Evolutionary conservation across 345 rosid species (phyloP), one percentile per base, ranked within the genome.

Genomic region (Arabidopsis suecica): DNA sequence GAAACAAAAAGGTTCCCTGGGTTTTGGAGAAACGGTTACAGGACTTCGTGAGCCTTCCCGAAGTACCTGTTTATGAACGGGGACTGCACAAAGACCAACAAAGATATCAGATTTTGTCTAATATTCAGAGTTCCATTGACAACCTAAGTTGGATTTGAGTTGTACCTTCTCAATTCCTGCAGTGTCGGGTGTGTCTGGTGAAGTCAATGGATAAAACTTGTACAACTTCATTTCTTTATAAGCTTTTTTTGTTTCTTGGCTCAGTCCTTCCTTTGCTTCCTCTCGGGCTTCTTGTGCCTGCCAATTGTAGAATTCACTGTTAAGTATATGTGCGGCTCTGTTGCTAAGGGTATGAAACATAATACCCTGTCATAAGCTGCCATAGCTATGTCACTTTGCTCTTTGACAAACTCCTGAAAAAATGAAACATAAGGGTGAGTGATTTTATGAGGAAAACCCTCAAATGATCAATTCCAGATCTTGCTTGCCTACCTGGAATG

Each of bases 161-260:
- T 61, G 54, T 72, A 63, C 77, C 77, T 72, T 73, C 8, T 44
- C 2, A 5, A 64, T 53, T 20, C 7, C 47, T 73, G 77, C 49
- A 42, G 6, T 11, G 40, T 89, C 86, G 5, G 96, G 95, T 51
- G 93, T 67, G 61, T 91, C 88, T 3, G 84, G 82, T 45, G 91
- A 88, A 68, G 76, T 77, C 80, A 81, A 74, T 33, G 97, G 98
- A 77, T 94, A 91, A 70, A 94, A 91, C 81, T 91, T 94, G 88
- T 91, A 88, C 71, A 91, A 85, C 80, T 62, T 94, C 88, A 87
- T 88, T 38, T 53, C 82, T 53, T 87, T 66, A 23, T 80, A 86
- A n/a, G 92, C 95, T 1, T 65, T 33, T 74, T 77, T 88, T 14
- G 85, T 82, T 61, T 84, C 95, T 76, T 79, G 91, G 18, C 85